These are phyloP conservation scores for Pyrus bretschneideri DNA, from an alignment of 306 rosid species.

Conservation along the genomic window DNA sequence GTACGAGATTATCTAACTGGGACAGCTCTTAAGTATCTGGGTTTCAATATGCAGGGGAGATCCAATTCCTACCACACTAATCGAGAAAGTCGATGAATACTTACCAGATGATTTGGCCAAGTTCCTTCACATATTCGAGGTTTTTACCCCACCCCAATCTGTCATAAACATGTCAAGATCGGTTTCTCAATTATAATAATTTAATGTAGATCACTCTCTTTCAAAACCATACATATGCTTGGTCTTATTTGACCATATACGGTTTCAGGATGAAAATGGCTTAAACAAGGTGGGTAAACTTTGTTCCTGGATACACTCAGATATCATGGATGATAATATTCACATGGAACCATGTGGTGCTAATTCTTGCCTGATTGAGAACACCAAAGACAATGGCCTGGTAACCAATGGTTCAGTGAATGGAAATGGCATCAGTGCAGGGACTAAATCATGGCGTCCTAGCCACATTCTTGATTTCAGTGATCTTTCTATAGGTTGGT, in stretches of 20 bases:
- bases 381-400: conserved; percentile 21
- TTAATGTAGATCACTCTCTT: not conserved
- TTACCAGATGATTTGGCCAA: conserved; percentile 58
- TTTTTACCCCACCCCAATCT: conserved; percentile 21
- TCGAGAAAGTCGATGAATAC: conserved; percentile 72
- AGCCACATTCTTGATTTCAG: conserved; percentile 92
- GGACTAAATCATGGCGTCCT: conserved; percentile 63
- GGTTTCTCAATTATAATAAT: not conserved
- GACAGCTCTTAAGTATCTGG: conserved; percentile 20
- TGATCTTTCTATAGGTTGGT: conserved; percentile 76
- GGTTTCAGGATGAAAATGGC: conserved; percentile 54
- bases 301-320: conserved; percentile 85
- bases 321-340: conserved; percentile 93
- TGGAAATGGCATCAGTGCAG: conserved; percentile 27
- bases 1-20: not conserved
- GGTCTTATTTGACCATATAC: not conserved
- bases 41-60: conserved; percentile 61
- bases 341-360: conserved; percentile 56
- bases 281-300: conserved; percentile 34
- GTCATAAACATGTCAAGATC: not conserved
- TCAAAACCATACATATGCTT: not conserved
- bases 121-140: conserved; percentile 52
- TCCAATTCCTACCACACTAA: conserved; percentile 66
- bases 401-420: conserved; percentile 25
- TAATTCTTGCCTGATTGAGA: conserved; percentile 31